Evolutionary conservation across 2,329 filamentous ascomycete genomes (phyloP), one percentile per base, ranked within the genome.

Genomic region (Xylariaceae sp.): DNA sequence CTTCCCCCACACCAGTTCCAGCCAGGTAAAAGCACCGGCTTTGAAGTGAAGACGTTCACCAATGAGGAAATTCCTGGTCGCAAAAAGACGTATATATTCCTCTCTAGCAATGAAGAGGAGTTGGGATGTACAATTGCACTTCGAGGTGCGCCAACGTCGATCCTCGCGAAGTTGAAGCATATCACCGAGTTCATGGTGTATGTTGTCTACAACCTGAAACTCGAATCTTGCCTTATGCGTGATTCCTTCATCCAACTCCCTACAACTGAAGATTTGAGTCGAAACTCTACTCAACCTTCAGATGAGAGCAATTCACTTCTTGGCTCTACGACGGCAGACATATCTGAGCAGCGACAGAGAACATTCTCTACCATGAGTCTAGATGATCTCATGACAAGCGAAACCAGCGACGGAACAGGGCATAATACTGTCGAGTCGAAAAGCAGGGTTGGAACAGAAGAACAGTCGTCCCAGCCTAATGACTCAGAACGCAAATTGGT

Each of bases 141-240:
- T 19, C 87, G 95, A 41, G 95, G 95, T 1, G 91, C 89, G 3
- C 87, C 89, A 57, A 87, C 87, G 26, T 78, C 84, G 44, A 80
- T 87, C 0, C 81, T 99, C 16, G 80, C 86, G 1, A 90, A 87
- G 66, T 87, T 99, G 73, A 99, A 99, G 75, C 85, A 87, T 49
- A 95, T 99, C 64, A 95, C 94, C 9, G 95, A 99, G 71, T 98
- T 99, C 71, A 97, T 99, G 94, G 90, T 96, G 33, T 99, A 98
- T 66, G 96, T 99, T 17, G 93, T 98, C 11, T 99, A 99, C 75
- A 99, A 97, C 67, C 81, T 99, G 50, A 96, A 96, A 71, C 82
- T 99, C 12, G 95, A 99, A 75, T 96, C 95, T 1, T 96, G 91
- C 66, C 79, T 99, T 41, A 91, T 99, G 83, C 85, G 91, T 49